Percentiles rank a stretch among this genome's conserved stretches.
phyloP scores from a whole-genome alignment of 2,329 filamentous ascomycete genomes.

The Colletotrichum lentis region DNA sequence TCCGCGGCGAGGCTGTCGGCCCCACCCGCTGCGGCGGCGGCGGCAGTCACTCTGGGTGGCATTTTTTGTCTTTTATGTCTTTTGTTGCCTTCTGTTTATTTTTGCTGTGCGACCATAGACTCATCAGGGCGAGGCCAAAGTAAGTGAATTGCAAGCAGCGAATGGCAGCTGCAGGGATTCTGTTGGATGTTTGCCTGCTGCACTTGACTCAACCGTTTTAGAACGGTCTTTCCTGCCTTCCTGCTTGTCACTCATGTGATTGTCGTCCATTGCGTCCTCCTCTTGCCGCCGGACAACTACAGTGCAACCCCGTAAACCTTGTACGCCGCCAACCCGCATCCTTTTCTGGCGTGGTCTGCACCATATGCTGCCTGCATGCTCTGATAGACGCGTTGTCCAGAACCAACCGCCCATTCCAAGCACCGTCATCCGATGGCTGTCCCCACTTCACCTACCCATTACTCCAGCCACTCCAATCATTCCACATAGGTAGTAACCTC shows the following conservation, averaged over 20 bases:
- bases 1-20: constrained; percentile 24
- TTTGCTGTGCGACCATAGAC: not conserved
- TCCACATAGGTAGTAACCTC: not conserved
- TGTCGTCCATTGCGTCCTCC: not conserved
- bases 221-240: not conserved
- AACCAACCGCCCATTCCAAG: constrained; percentile 27
- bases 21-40: constrained; percentile 17
- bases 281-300: constrained; percentile 10
- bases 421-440: constrained; percentile 15
- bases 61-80: not conserved
- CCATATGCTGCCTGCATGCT: constrained; percentile 4
- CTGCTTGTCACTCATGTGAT: not conserved
- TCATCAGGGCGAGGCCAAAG: not conserved
- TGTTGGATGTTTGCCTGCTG: constrained; percentile 8
- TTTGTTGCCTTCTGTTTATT: not conserved
- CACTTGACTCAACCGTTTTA: not conserved
- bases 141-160: not conserved
- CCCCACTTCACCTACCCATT: constrained; percentile 20
- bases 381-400: constrained; percentile 23
- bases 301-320: constrained; percentile 5
- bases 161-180: not conserved
- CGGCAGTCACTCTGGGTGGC: constrained; percentile 10
- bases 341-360: not conserved
- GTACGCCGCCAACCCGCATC: constrained; percentile 1
- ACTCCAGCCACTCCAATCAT: constrained; percentile 16